Conservation (phyloP, 1,284 basidiomycete genomes). For the Boletus semigastroideus region DNA sequence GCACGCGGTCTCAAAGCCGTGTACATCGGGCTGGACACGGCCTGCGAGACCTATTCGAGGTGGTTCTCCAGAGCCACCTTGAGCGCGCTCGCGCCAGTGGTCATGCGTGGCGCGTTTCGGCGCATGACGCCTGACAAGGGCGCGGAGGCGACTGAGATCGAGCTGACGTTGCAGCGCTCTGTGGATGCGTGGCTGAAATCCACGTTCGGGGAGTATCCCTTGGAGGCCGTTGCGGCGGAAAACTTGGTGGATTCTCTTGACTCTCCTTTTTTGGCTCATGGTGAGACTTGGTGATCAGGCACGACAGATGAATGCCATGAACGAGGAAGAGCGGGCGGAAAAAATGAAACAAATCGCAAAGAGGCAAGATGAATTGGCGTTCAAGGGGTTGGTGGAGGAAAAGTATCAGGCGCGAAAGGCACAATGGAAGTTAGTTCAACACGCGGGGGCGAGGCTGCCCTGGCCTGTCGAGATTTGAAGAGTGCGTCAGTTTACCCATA, state of each 20-base stretch:
- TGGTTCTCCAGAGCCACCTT: conserved; percentile 10
- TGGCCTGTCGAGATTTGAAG: too few species aligned
- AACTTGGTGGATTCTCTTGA: background rate
- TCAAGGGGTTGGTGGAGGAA: background rate
- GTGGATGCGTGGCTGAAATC: conserved; percentile 10
- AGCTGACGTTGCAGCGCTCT: conserved; percentile 1
- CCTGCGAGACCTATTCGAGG: conserved; percentile 11
- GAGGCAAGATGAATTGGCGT: background rate
- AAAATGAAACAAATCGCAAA: conserved; percentile 1
- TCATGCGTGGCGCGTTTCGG: background rate
- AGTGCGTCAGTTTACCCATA: too few species aligned
- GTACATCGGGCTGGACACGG: conserved; percentile 10
- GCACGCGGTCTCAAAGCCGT: background rate
- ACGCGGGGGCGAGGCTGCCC: background rate
- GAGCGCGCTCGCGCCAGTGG: background rate
- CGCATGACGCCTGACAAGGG: background rate
- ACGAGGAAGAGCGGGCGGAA: background rate
- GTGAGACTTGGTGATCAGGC: background rate
- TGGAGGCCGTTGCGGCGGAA: conserved; percentile 2
- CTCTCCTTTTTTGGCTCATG: background rate
- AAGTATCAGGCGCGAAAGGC: background rate
- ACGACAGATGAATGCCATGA: conserved; percentile 5
- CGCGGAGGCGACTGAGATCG: background rate
- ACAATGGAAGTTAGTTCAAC: background rate
- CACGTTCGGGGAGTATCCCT: conserved; percentile 7